These are phyloP conservation scores for Leishmania tarentolae DNA, from an alignment of 208 protist genomes.

Conservation along the genomic window DNA sequence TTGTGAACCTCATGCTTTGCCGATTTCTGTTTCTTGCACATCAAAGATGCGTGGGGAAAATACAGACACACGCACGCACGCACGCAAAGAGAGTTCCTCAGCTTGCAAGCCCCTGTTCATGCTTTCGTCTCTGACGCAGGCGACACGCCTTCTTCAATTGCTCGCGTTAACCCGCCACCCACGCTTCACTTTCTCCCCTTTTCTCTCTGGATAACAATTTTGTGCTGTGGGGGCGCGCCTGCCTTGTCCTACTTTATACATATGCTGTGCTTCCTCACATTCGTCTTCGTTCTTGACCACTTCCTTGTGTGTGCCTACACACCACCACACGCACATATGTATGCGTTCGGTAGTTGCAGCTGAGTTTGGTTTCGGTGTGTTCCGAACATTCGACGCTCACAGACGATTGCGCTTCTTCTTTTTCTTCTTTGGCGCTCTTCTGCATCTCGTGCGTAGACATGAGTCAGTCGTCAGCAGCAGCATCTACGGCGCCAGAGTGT, in stretches of 20 bases:
- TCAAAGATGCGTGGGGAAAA: not conserved
- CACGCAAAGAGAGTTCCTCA: not conserved
- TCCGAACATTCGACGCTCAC: not conserved
- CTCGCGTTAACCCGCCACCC: not conserved
- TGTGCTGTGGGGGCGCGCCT: not conserved
- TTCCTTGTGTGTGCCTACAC: not conserved
- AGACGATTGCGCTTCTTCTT: not conserved
- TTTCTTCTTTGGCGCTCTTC: not conserved
- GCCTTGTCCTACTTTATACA: not conserved
- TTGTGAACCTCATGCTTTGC: too few relatives aligned
- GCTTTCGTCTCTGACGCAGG: not conserved
- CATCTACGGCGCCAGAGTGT: not conserved
- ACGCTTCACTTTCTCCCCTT: not conserved
- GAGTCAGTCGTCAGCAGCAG: conserved; percentile 1
- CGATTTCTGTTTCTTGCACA: not conserved
- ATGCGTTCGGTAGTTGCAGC: not conserved
- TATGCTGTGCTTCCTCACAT: not conserved
- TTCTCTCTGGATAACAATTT: not conserved
- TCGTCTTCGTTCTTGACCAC: not conserved
- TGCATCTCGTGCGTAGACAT: conserved; percentile 6
- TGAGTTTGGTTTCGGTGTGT: too few relatives aligned
- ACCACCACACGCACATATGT: not conserved
- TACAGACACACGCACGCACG: too few relatives aligned
- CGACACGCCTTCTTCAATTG: not conserved
- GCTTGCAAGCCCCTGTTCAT: not conserved